Conservation (phyloP, 805 yeast genomes). For the Sungouiella thailandica region DNA sequence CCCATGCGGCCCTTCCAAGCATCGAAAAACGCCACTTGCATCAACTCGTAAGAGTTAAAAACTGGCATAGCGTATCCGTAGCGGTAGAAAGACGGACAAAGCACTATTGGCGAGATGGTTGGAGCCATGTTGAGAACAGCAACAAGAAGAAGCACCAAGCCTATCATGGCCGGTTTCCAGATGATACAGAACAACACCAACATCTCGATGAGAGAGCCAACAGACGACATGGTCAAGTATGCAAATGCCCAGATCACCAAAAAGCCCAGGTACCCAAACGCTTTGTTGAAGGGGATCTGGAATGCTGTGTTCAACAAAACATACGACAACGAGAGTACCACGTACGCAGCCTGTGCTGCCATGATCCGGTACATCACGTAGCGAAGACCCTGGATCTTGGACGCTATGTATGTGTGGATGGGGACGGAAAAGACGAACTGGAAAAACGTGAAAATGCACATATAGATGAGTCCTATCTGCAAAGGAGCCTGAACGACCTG, state of each 20-base stretch:
- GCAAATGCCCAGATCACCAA: slow-evolving; percentile 30
- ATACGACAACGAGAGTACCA: slow-evolving; percentile 23
- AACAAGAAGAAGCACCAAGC: slow-evolving; percentile 22
- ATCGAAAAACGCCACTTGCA: slow-evolving; percentile 29
- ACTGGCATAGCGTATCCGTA: slow-evolving; percentile 38
- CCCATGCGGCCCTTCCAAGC: slow-evolving; percentile 33
- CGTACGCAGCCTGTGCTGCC: slow-evolving; percentile 25
- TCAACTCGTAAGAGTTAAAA: slow-evolving; percentile 22
- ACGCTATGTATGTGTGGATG: slow-evolving; percentile 23
- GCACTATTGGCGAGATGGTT: slow-evolving; percentile 25
- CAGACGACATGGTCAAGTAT: slow-evolving; percentile 25
- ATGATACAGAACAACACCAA: slow-evolving; percentile 20
- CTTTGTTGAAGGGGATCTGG: slow-evolving; percentile 13
- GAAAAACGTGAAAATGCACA: slow-evolving; percentile 30
- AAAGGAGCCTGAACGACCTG: slow-evolving; percentile 27
- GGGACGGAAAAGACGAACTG: slow-evolving; percentile 25
- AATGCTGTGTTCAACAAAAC: slow-evolving; percentile 27
- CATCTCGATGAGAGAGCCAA: slow-evolving; percentile 27
- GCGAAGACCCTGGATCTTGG: slow-evolving; percentile 21
- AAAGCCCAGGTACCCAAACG: slow-evolving; percentile 30
- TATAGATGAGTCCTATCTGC: slow-evolving; percentile 29
- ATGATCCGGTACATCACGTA: slow-evolving; percentile 21
- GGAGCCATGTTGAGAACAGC: slow-evolving; percentile 30
- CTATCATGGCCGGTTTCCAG: slow-evolving; percentile 24
- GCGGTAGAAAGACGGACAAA: slow-evolving; percentile 27